Conservation (phyloP, 345 rosid species). For the Corchorus olitorius region DNA sequence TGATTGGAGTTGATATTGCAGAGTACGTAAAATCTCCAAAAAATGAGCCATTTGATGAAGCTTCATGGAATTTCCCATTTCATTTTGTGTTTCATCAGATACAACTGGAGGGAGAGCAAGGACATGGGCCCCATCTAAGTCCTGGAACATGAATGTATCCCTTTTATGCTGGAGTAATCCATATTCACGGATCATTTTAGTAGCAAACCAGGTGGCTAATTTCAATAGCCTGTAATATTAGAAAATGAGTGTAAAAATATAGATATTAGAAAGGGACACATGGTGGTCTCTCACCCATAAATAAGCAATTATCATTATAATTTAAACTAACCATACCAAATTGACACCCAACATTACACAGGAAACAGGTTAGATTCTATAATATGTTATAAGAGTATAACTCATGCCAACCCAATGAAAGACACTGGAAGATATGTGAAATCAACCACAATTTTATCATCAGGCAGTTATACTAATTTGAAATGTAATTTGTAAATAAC, state of each 20-base stretch:
- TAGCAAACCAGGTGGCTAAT: conserved; percentile 74
- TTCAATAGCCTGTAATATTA: conserved; percentile 70
- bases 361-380: conserved; percentile 2
- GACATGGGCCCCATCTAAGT: conserved; percentile 34
- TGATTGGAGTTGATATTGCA: conserved; percentile 65
- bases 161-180: conserved; percentile 64
- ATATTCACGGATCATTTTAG: conserved; percentile 76
- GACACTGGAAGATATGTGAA: conserved; percentile 1
- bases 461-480: not conserved
- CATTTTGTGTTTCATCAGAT: conserved; percentile 40
- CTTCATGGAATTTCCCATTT: conserved; percentile 47
- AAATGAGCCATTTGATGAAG: conserved; percentile 80
- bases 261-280: not conserved
- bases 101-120: conserved; percentile 58
- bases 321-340: not conserved
- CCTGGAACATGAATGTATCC: conserved; percentile 42
- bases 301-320: conserved; percentile 17
- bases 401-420: conserved; percentile 4
- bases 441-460: conserved; percentile 12
- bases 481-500: conserved; percentile 8
- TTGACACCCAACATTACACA: conserved; percentile 6
- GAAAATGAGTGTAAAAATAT: conserved; percentile 23
- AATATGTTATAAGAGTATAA: not conserved
- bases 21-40: conserved; percentile 77
- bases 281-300: not conserved